Evolutionary conservation across 441 rosid genomes (phyloP), one percentile per base, ranked within the genome.

Genomic region (Brassica balearica): DNA sequence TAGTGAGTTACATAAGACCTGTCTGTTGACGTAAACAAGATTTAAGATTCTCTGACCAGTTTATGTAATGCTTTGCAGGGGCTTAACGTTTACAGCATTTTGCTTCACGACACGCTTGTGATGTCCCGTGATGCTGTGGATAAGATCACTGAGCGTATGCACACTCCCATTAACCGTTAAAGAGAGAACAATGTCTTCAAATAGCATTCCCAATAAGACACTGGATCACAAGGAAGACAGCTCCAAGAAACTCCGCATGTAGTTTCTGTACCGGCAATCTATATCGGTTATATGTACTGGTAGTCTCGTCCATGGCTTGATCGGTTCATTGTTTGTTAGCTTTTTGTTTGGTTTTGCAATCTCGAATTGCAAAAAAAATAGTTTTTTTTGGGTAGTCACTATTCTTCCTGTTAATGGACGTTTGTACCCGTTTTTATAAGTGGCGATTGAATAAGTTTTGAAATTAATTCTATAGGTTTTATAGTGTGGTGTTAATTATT

Each of bases 111-210:
- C 81, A 89, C 95, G 15, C 73, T 95, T 76, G 94, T 93, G 73
- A 93, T 93, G 99, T 89, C 98, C 41, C 95, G 92, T 14, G 93
- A 88, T 84, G 98, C 97, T 3, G 89, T 93, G 65, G 83, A 88
- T 86, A 86, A 69, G 85, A 91, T 95, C 23, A 95, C 90, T 29
- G 95, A 88, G 76, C 87, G 96, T 71, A 88, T 93, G 98, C 86
- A 89, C 88, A 89, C 97, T 61, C 98, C 97, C 60, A 92, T 93
- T 56, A 93, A 88, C 67, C 95, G 95, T 68, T 95, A 85, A 88
- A 32, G 75, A 63, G 20, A 17, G 15, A 53, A 38, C 51, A 51
- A 23, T 55, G 65, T 75, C 75, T 10, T 48, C 7, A 36, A 65
- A 22, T 6, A 29, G 51, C 19, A 15, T 27, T 61, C 71, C 22